Percentiles rank a stretch among this genome's conserved stretches.
Evolutionary conservation across 306 rosid species (phyloP).

Genomic region (Phaseolus lunatus): DNA sequence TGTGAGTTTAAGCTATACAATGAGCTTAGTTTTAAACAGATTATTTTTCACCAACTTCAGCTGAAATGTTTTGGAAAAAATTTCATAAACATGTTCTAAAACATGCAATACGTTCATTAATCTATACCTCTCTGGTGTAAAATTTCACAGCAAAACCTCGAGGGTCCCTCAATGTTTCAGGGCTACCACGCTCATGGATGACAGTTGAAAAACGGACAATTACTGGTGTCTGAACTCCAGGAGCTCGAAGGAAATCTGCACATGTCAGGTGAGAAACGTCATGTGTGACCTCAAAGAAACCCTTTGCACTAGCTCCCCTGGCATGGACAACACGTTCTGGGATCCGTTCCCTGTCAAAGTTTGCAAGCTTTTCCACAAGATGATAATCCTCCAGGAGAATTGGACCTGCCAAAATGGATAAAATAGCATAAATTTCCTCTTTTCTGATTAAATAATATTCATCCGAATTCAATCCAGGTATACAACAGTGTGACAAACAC

Average conservation of each 20-base stretch:
- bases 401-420: constrained; percentile 68
- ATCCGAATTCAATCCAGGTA: constrained; percentile 2
- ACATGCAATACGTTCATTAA: constrained; percentile 3
- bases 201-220: constrained; percentile 95
- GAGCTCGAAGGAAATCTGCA: constrained; percentile 95
- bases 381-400: constrained; percentile 96
- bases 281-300: constrained; percentile 98
- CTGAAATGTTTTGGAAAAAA: too few species aligned
- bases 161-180: constrained; percentile 90
- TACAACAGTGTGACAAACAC: background rate
- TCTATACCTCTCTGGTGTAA: constrained; percentile 84
- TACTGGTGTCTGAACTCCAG: constrained; percentile 96
- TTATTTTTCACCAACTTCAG: too few species aligned
- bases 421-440: constrained; percentile 18
- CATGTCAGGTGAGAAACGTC: constrained; percentile 82
- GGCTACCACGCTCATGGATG: constrained; percentile 98
- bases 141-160: constrained; percentile 90
- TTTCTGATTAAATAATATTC: background rate
- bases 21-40: too few species aligned
- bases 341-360: constrained; percentile 85
- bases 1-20: background rate
- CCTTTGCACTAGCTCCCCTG: constrained; percentile 99
- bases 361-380: constrained; percentile 89
- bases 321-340: constrained; percentile 99
- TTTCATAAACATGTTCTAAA: too few species aligned